Base-by-base conservation (phyloP, 2,329 filamentous ascomycete genomes). In the Conoideocrella luteorostrata region DNA sequence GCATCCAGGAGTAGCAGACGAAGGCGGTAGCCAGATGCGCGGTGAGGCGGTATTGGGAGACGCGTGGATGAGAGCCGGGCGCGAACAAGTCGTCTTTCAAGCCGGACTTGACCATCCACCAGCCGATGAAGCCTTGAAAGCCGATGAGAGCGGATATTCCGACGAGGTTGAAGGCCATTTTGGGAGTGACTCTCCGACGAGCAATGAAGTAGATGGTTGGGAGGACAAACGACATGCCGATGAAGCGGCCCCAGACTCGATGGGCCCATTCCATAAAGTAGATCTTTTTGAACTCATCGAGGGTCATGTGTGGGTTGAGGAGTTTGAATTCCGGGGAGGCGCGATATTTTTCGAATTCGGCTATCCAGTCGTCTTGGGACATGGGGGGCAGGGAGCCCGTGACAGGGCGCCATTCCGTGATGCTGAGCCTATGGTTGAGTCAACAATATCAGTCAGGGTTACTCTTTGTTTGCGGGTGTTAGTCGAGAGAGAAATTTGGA, bases 261-360 rank as follows among this genome's bases (percentile, higher is more conserved):
- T 98, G 93, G 34, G 84, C 82, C 93, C 93, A 98, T 72, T 98
- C 93, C 93, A 97, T 97, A 65, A 86, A 98, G 76, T 97, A 98
- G 53, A 98, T 98, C 62, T 93, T 85, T 67, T 97, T 96, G 72
- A 97, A 98, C 63, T 98, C 93, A 46, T 82, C 77, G 45, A 98
- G 74, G 24, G 78, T 84, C 93, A 98, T 98, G 63, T 88, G 80
- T 24, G 90, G 85, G 69, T 98, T 98, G 54, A 98, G 76, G 49
- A 89, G 78, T 59, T 86, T 81, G 70, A 91, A 98, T 66, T 98
- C 93, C 49, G 93, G 93, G 17, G 89, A 95, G 34, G 85, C 80
- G 52, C 85, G 84, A 72, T 98, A 98, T 66, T 94, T 93, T 44
- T 82, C 72, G 68, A 97, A 98, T 59, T 97, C 93, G 51, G 82